These are phyloP conservation scores for Neurospora sp. DNA, from an alignment of 2,329 filamentous ascomycete genomes.

Conservation along the genomic window DNA sequence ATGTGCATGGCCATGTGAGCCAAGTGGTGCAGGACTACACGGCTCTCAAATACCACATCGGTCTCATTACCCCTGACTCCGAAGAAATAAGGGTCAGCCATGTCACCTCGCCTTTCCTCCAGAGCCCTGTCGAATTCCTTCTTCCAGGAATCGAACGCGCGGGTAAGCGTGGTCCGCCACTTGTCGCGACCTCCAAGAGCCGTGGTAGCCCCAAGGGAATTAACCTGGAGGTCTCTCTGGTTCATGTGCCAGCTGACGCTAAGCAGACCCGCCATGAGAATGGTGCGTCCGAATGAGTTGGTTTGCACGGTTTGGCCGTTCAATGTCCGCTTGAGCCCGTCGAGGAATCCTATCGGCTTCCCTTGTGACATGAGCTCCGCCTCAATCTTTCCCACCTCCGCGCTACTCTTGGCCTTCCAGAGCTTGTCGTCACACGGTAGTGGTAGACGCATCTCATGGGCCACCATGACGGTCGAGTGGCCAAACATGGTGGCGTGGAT, in stretches of 20 bases:
- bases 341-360: constrained; percentile 78
- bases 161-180: constrained; percentile 77
- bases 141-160: constrained; percentile 91
- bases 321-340: constrained; percentile 81
- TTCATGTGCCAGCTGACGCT: constrained; percentile 98
- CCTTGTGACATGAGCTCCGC: constrained; percentile 70
- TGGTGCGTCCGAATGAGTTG: constrained; percentile 85
- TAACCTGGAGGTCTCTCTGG: constrained; percentile 87
- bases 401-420: constrained; percentile 82
- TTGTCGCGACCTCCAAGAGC: constrained; percentile 81
- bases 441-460: constrained; percentile 85
- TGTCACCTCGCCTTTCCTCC: constrained; percentile 39
- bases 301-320: constrained; percentile 80
- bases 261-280: constrained; percentile 86
- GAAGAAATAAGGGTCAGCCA: constrained; percentile 44
- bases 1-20: constrained; percentile 98
- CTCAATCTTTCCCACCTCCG: constrained; percentile 78
- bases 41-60: constrained; percentile 68
- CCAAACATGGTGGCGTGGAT: constrained; percentile 98
- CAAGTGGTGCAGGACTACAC: constrained; percentile 82
- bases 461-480: constrained; percentile 93
- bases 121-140: constrained; percentile 80
- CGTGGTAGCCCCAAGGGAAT: constrained; percentile 62
- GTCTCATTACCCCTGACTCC: constrained; percentile 49
- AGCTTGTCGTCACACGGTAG: constrained; percentile 87